Percentiles rank a stretch among this genome's conserved stretches.
Evolutionary conservation across 1,284 basidiomycete genomes (phyloP).

Genomic region (Leucoagaricus sp.): DNA sequence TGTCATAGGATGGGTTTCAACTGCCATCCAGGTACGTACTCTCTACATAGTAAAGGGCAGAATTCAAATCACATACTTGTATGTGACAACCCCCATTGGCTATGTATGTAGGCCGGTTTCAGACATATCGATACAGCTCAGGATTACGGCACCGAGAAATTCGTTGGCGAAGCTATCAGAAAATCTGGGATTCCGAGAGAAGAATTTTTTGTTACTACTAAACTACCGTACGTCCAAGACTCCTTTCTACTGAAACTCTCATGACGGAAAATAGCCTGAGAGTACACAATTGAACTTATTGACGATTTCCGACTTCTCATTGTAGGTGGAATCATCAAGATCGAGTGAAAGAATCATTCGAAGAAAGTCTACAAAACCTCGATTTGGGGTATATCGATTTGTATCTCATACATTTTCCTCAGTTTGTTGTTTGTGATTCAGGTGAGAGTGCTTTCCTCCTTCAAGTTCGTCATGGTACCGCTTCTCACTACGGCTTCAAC

Average conservation of each 20-base stretch:
- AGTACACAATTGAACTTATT: too few species aligned
- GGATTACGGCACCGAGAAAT: constrained; percentile 39
- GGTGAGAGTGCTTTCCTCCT: not conserved
- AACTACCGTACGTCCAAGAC: constrained; percentile 34
- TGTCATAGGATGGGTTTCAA: constrained; percentile 2
- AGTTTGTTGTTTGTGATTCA: constrained; percentile 1
- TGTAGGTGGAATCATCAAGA: constrained; percentile 37
- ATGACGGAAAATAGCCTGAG: too few species aligned
- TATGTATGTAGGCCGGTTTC: not conserved
- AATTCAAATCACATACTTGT: not conserved
- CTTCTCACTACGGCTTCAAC: too few species aligned
- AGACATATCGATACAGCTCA: constrained; percentile 14
- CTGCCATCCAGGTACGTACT: constrained; percentile 3
- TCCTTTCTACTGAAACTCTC: not conserved
- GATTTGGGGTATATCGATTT: constrained; percentile 24
- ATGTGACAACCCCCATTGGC: not conserved
- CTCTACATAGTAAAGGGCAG: too few species aligned
- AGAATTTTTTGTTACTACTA: constrained; percentile 53
- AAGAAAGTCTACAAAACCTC: constrained; percentile 55
- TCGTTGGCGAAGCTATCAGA: constrained; percentile 50
- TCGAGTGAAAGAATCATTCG: constrained; percentile 49
- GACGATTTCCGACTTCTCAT: too few species aligned
- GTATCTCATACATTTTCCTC: constrained; percentile 67
- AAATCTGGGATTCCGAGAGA: constrained; percentile 46
- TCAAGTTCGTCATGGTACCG: too few species aligned